Evolutionary conservation across 2,329 filamentous ascomycete species (phyloP).

Genomic region (Colletotrichum sp.): DNA sequence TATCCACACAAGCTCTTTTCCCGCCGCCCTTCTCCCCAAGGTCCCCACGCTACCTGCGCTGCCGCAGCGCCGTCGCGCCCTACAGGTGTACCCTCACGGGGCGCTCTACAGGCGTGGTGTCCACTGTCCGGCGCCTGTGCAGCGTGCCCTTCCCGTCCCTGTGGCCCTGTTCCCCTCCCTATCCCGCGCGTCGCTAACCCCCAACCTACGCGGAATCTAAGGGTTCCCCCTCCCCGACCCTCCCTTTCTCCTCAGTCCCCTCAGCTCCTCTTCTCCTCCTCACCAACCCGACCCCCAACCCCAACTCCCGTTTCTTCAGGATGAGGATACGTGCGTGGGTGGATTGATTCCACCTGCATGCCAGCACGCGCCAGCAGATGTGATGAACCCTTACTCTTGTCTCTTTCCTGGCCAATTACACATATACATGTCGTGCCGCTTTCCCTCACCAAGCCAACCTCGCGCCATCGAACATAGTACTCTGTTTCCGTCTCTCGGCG

Average conservation of each 20-base stretch:
- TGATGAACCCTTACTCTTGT: constrained; percentile 20
- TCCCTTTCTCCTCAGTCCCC: neutral
- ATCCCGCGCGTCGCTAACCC: neutral
- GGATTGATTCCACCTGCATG: constrained; percentile 20
- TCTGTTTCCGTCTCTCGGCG: neutral
- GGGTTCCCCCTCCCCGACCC: neutral
- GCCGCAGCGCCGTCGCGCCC: neutral
- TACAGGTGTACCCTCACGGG: neutral
- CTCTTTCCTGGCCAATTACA: neutral
- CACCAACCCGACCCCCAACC: neutral
- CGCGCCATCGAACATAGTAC: neutral
- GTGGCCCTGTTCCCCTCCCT: neutral
- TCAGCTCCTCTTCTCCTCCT: neutral
- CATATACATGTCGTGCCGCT: neutral
- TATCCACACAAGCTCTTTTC: neutral
- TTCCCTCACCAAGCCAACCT: neutral
- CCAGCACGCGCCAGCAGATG: constrained; percentile 19
- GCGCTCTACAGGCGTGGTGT: neutral
- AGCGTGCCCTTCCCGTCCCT: constrained; percentile 2
- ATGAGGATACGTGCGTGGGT: constrained; percentile 17
- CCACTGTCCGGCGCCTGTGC: neutral
- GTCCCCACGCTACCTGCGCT: neutral
- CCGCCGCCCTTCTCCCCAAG: neutral
- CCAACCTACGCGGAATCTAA: neutral
- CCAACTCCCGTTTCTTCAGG: constrained; percentile 17